These are phyloP conservation scores for Ramaria rubella DNA, from an alignment of 768 basidiomycete species.

Conservation along the genomic window DNA sequence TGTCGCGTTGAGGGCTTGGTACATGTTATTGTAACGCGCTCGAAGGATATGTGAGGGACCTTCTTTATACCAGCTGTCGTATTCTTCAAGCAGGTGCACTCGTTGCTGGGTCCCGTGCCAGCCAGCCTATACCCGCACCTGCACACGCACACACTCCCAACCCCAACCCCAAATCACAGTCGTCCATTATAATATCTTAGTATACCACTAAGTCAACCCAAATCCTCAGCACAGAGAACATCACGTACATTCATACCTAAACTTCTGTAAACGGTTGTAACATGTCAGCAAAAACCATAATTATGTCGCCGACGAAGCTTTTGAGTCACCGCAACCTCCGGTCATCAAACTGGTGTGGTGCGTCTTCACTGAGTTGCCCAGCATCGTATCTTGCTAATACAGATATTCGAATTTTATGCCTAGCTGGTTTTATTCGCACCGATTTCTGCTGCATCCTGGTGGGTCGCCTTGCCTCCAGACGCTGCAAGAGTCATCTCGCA, in stretches of 20 bases:
- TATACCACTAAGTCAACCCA: neutral
- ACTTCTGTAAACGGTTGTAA: constrained; percentile 26
- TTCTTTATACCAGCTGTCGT: constrained; percentile 37
- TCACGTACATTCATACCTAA: constrained; percentile 33
- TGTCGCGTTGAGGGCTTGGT: constrained; percentile 31
- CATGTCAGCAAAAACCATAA: no score
- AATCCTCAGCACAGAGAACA: neutral
- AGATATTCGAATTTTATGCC: no score
- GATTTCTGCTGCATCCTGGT: no score
- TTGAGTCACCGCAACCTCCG: no score
- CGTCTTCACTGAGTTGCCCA: no score
- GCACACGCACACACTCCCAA: no score
- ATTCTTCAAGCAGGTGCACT: constrained; percentile 27
- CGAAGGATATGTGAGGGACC: constrained; percentile 30
- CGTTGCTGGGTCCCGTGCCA: constrained; percentile 22
- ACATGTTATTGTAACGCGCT: constrained; percentile 33
- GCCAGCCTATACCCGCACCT: neutral
- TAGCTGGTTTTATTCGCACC: no score
- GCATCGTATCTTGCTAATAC: no score
- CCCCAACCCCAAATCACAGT: constrained; percentile 24
- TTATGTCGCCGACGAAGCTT: no score
- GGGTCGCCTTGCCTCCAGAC: no score
- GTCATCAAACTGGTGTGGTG: no score
- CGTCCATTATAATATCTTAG: constrained; percentile 34
- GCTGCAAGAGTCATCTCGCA: no score